These are phyloP conservation scores for Ramichloridium luteum DNA, from an alignment of 2,329 filamentous ascomycete genomes.

Conservation along the genomic window DNA sequence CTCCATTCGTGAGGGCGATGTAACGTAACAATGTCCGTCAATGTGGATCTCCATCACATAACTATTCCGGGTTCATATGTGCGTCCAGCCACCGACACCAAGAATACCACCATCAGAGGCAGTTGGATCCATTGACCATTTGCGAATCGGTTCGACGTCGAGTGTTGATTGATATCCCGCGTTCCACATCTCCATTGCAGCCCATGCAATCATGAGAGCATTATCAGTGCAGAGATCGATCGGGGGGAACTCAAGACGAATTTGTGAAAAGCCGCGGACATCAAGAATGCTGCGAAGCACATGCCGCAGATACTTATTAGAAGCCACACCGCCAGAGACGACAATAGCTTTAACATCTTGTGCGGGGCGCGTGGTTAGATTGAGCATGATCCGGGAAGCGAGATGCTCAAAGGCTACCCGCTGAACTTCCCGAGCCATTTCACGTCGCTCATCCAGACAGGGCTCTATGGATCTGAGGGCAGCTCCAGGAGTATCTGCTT, in stretches of 20 bases:
- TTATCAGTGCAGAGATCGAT: slow-evolving; percentile 78
- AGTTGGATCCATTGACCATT: slow-evolving; percentile 60
- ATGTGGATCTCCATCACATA: too few relatives aligned
- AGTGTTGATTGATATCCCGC: slow-evolving; percentile 57
- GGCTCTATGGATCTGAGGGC: slow-evolving; percentile 30
- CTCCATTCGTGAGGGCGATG: too few relatives aligned
- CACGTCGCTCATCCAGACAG: slow-evolving; percentile 48
- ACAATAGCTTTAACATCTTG: slow-evolving; percentile 50
- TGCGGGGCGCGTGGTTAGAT: slow-evolving; percentile 12
- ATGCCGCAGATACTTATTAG: slow-evolving; percentile 65
- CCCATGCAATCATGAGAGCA: slow-evolving; percentile 94
- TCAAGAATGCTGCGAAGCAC: slow-evolving; percentile 48
- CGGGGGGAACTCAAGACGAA: slow-evolving; percentile 64
- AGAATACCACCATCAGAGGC: slow-evolving; percentile 55
- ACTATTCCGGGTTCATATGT: too few relatives aligned
- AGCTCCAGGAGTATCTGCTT: slow-evolving; percentile 15
- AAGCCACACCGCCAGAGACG: slow-evolving; percentile 80
- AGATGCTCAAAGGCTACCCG: slow-evolving; percentile 79
- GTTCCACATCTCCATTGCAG: slow-evolving; percentile 83
- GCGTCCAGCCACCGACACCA: slow-evolving; percentile 43
- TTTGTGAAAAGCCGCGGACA: slow-evolving; percentile 49
- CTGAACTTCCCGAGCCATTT: slow-evolving; percentile 64
- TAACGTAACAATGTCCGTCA: too few relatives aligned
- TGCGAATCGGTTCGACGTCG: slow-evolving; percentile 46
- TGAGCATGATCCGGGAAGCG: slow-evolving; percentile 56